These are phyloP conservation scores for Pogostemon cablin DNA, from an alignment of 257 asterid genomes.

Conservation along the genomic window DNA sequence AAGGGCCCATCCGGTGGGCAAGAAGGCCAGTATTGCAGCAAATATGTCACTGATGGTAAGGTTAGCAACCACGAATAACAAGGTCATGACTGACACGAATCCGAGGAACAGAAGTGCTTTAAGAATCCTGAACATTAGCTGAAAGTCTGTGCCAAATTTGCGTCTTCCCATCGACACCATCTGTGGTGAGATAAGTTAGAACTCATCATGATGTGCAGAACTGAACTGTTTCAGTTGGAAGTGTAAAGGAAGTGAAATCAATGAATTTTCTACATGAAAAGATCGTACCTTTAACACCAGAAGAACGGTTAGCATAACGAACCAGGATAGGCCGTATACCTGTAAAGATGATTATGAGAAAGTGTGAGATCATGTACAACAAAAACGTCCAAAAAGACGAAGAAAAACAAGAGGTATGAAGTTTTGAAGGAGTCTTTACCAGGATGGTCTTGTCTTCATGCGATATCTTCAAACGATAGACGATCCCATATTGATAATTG, in stretches of 20 bases:
- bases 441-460: slow-evolving; percentile 9
- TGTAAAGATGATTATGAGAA: slow-evolving; percentile 3
- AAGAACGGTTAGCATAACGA: slow-evolving; percentile 34
- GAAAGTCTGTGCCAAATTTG: slow-evolving; percentile 34
- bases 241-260: too few relatives aligned
- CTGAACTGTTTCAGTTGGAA: too few relatives aligned
- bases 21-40: slow-evolving; percentile 36
- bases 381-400: neutral
- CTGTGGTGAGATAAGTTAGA: neutral
- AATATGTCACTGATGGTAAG: slow-evolving; percentile 32
- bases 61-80: slow-evolving; percentile 29
- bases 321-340: slow-evolving; percentile 37
- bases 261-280: neutral
- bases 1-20: slow-evolving; percentile 38
- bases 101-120: slow-evolving; percentile 36
- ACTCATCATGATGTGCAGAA: too few relatives aligned
- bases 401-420: neutral
- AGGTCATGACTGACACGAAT: slow-evolving; percentile 32
- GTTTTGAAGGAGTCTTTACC: slow-evolving; percentile 15
- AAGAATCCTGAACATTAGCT: slow-evolving; percentile 39
- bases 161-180: slow-evolving; percentile 38
- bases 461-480: slow-evolving; percentile 30
- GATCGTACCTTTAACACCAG: slow-evolving; percentile 28
- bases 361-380: slow-evolving; percentile 6
- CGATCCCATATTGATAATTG: slow-evolving; percentile 31